Evolutionary conservation across 83 land plant genomes (phyloP), one percentile per base, ranked within the genome.

Genomic region (Picea abies): DNA sequence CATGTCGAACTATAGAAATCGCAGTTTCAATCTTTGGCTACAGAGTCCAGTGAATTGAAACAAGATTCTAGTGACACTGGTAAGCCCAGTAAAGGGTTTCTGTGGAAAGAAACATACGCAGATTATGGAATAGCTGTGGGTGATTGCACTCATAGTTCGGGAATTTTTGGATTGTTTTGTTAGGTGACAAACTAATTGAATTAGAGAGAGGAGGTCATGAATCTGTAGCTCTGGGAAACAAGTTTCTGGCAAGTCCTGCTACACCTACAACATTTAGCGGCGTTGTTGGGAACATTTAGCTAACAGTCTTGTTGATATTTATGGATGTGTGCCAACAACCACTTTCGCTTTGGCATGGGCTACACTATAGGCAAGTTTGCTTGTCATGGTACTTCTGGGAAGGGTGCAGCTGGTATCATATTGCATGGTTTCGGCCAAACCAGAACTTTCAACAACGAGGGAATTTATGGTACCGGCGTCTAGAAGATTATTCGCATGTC

Each of bases 381-480:
- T 2, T 94, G 94, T 93, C 86, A 92, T 82, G 85, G 91, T 79
- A 63, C 75, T 66, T 83, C 91, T 7, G 80, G 84, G 69, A 81
- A 78, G 78, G 88, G 73, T 61, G 49, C 89, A 8, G 22, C 83
- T 63, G 86, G 79, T 3, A 73, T 89, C 4, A 66, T 87, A 84
- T 78, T 29, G 56, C 76, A 89, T 85, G 83, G 83, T 37, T 82
- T 82, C 77, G 86, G 88, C 12, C 52, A 81, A 29, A 15, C 52
- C 49, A 32, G 49, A 25, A 22, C 60, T 6, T 65, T 82, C n/a
- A 86, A 72, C 23, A 60, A 29, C 16, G 73, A 63, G 64, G 63
- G 85, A 41, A 32, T 39, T 10, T 84, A 87, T 89, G 96, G 96
- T 35, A 79, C 52, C 64, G 96, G 96, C 26, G 84, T 91, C 81